Evolutionary conservation across 1,284 basidiomycete species (phyloP), one percentile per base, ranked within the genome.

Genomic region (Apiotrichum mycotoxinovorans): DNA sequence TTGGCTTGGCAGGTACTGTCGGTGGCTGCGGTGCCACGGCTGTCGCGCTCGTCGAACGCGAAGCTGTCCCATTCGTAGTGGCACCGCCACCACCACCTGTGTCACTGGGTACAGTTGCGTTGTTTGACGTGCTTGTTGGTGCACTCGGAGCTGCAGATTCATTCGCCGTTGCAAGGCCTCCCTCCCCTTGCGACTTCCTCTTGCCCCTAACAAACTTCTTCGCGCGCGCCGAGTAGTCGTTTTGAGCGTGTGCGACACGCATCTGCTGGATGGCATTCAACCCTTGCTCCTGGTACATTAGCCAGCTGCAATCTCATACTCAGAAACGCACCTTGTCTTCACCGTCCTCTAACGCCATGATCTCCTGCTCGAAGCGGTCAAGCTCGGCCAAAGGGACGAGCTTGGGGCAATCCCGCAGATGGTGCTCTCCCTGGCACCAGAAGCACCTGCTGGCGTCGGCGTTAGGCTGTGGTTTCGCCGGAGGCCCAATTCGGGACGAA

Each of bases 361-460:
- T 50, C 20, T 43, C 33, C 12, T 17, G 8, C 10, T 45, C 35
- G 34, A 47, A 51, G 1, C 3, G 14, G 5, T 37, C 35, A 12
- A 60, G 50, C 3, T 51, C 33, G 7, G 47, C 44, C 27, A 20
- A 18, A 0, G 48, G 33, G 2, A 51, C 12, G 7, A 60, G 48
- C 1, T 38, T 15, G 2, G 59, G 52, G 23, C 59, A 60, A 38
- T 60, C 55, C 3, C 44, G 30, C 11, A 60, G n/a, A 0, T 22
- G 11, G 30, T 60, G 59, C 20, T 50, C 8, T 10, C 43, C 44
- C 17, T 51, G 49, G 30, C 59, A 60, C 59, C 55, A 57, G 40
- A 52, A 48, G 23, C 59, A 60, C 15, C 12, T 23, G 8, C 23
- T 33, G 15, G 22, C 14, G 41, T 34, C 41, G 17, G 1, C 15